Conservation (phyloP, 305 asterid genomes). For the Rubia balearica region DNA sequence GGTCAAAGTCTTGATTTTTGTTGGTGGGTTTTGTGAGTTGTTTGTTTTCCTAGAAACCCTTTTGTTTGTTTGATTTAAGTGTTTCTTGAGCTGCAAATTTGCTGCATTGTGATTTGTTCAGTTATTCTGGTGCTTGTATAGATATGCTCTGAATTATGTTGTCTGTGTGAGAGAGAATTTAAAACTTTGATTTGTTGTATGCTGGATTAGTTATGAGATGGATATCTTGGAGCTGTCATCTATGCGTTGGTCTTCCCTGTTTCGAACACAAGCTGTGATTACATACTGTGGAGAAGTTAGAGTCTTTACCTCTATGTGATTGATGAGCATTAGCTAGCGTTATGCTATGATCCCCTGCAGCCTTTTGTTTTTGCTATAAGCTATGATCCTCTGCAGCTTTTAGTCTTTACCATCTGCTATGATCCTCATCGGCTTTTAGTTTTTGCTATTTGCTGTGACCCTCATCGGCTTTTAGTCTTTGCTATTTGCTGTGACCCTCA, state of each 20-base stretch:
- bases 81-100: not conserved
- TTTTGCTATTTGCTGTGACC: too few species aligned
- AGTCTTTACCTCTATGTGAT: not conserved
- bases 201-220: not conserved
- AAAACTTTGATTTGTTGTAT: not conserved
- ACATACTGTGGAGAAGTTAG: not conserved
- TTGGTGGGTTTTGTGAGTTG: slow-evolving; percentile 5
- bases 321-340: not conserved
- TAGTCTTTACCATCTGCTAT: not conserved
- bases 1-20: not conserved
- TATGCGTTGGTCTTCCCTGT: too few species aligned
- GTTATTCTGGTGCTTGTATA: not conserved
- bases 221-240: not conserved
- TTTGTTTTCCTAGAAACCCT: not conserved
- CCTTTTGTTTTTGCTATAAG: not conserved
- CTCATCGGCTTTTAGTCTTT: too few species aligned
- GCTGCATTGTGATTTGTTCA: not conserved
- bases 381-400: not conserved
- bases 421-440: too few species aligned
- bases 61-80: not conserved
- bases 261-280: not conserved
- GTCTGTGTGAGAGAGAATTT: not conserved
- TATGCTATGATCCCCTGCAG: not conserved
- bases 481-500: too few species aligned
- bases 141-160: not conserved